phyloP scores from a whole-genome alignment of 2,329 filamentous ascomycete species.

The Xylaria hypoxylon region DNA sequence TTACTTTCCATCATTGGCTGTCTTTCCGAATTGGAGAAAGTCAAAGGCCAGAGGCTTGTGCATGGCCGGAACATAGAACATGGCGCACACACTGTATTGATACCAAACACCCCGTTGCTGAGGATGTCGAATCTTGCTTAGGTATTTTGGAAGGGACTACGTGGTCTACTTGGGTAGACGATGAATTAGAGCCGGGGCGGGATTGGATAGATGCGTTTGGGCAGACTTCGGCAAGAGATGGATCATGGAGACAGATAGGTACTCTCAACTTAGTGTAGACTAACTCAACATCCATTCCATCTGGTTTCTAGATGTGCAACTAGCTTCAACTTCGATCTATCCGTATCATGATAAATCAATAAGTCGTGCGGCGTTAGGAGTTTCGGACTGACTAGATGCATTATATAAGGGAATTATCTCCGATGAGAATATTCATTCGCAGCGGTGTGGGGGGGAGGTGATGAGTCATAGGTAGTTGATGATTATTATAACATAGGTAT shows the following conservation, averaged over 20 bases:
- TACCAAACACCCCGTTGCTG: constrained; percentile 29
- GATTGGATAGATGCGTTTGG: constrained; percentile 11
- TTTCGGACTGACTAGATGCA: neutral
- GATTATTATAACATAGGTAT: too few species aligned
- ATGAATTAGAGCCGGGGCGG: neutral
- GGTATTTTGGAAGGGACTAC: neutral
- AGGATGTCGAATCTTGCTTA: constrained; percentile 38
- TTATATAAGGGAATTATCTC: neutral
- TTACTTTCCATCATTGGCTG: neutral
- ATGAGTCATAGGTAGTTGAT: neutral
- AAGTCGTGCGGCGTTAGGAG: constrained; percentile 7
- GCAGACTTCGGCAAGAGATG: constrained; percentile 6
- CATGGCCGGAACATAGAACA: constrained; percentile 14
- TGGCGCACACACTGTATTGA: constrained; percentile 21
- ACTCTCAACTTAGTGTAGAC: constrained; percentile 36
- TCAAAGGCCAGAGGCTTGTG: neutral
- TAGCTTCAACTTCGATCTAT: neutral
- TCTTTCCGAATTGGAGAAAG: constrained; percentile 7
- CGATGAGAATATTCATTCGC: neutral
- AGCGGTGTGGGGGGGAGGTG: neutral
- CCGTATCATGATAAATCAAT: too few species aligned
- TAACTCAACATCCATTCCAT: constrained; percentile 2
- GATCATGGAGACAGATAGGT: constrained; percentile 11
- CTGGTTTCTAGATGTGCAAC: neutral
- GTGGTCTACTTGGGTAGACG: neutral